Conservation (phyloP, 2,329 filamentous ascomycete genomes). For the Cryphonectria japonica region DNA sequence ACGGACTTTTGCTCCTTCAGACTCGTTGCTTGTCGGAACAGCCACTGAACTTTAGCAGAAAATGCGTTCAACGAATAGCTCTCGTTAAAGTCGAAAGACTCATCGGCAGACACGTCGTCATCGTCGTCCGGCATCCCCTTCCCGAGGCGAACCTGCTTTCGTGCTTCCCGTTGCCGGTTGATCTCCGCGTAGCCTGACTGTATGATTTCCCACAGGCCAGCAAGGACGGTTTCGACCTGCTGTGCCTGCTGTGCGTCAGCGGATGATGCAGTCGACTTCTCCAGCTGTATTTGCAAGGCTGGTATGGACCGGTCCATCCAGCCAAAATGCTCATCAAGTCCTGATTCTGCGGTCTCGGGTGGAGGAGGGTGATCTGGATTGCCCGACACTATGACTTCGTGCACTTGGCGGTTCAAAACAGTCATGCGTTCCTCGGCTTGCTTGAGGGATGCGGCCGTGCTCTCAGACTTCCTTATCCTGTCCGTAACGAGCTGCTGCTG, state of each 20-base stretch:
- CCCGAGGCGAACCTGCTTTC: conserved; percentile 55
- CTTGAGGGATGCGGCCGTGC: conserved; percentile 35
- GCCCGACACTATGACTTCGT: conserved; percentile 57
- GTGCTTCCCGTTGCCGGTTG: conserved; percentile 57
- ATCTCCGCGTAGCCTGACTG: conserved; percentile 59
- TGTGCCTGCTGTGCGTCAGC: conserved; percentile 47
- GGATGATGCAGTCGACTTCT: conserved; percentile 39
- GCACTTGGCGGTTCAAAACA: conserved; percentile 66
- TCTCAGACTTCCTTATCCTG: conserved; percentile 33
- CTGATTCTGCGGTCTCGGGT: conserved; percentile 59
- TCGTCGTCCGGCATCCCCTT: conserved; percentile 60
- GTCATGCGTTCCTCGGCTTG: conserved; percentile 60
- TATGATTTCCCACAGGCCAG: conserved; percentile 62
- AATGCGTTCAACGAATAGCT: conserved; percentile 77
- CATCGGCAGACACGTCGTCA: conserved; percentile 65
- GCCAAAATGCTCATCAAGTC: conserved; percentile 67
- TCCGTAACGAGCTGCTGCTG: conserved; percentile 37
- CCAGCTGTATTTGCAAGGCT: conserved; percentile 50
- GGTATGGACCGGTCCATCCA: conserved; percentile 69
- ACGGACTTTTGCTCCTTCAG: conserved; percentile 88
- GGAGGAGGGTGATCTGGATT: conserved; percentile 58
- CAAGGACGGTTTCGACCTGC: conserved; percentile 60
- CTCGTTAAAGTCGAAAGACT: conserved; percentile 60
- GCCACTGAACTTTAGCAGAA: conserved; percentile 74
- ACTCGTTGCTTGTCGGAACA: conserved; percentile 76